These are phyloP conservation scores for Fusarium sp. DNA, from an alignment of 2,329 filamentous ascomycete genomes.

Conservation along the genomic window DNA sequence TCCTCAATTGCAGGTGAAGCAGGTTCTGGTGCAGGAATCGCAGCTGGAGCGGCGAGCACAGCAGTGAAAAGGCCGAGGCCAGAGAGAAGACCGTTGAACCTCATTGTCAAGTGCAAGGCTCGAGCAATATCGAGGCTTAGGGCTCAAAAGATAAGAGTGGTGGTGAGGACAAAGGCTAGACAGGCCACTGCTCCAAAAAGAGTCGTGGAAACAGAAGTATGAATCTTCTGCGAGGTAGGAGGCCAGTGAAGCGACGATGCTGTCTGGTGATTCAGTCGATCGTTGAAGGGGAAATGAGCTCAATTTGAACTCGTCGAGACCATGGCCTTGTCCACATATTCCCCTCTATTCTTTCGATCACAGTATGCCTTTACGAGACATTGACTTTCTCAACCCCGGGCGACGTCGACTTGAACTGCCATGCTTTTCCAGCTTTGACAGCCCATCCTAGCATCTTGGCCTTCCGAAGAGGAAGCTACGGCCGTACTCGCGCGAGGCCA, in stretches of 20 bases:
- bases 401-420: slow-evolving; percentile 27
- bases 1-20: slow-evolving; percentile 56
- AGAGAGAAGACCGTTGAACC: slow-evolving; percentile 29
- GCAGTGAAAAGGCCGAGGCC: slow-evolving; percentile 37
- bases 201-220: slow-evolving; percentile 1
- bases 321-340: not conserved
- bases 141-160: not conserved
- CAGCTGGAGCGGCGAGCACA: slow-evolving; percentile 41
- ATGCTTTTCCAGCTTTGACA: not conserved
- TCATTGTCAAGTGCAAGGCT: slow-evolving; percentile 35
- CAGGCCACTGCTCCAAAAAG: not conserved
- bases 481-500: slow-evolving; percentile 32
- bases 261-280: slow-evolving; percentile 27
- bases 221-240: slow-evolving; percentile 3
- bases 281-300: slow-evolving; percentile 30
- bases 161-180: slow-evolving; percentile 13
- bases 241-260: slow-evolving; percentile 13
- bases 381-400: slow-evolving; percentile 1
- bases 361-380: not conserved
- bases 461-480: slow-evolving; percentile 47
- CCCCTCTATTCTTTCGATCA: not conserved
- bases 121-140: not conserved
- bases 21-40: slow-evolving; percentile 33
- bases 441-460: slow-evolving; percentile 21
- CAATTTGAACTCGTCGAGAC: slow-evolving; percentile 42